These are phyloP conservation scores for Cucurbita moschata DNA, from an alignment of 306 rosid genomes.

Conservation along the genomic window DNA sequence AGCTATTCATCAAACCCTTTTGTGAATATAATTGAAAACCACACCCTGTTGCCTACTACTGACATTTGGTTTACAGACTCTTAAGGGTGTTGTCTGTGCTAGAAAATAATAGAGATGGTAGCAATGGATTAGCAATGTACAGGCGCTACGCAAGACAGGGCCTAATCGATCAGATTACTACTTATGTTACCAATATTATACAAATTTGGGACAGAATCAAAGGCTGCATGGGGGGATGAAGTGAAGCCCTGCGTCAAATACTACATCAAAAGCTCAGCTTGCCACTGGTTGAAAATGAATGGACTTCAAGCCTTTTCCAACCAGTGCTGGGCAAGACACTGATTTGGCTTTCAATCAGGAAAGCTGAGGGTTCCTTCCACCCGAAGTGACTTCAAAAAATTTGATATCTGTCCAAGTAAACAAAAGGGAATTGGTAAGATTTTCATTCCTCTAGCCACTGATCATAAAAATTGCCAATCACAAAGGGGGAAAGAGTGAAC, in stretches of 20 bases:
- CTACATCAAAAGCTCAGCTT: not conserved
- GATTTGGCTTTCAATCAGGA: not conserved
- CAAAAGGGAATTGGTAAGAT: not conserved
- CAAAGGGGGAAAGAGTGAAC: not conserved
- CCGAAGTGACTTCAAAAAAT: not conserved
- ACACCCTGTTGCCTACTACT: not conserved
- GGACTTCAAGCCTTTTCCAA: not conserved
- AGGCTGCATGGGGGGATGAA: not conserved
- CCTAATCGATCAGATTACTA: not conserved
- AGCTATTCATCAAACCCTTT: not conserved
- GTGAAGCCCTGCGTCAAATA: not conserved
- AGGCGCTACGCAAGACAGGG: not conserved
- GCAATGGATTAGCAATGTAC: not conserved
- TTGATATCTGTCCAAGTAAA: not conserved
- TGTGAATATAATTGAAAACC: not conserved
- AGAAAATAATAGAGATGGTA: not conserved
- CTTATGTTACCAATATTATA: constrained; percentile 1
- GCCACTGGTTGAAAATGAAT: not conserved
- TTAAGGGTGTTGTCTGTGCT: not conserved
- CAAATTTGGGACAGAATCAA: not conserved
- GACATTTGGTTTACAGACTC: constrained; percentile 1
- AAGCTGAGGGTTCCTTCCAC: not conserved
- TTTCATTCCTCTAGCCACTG: not conserved
- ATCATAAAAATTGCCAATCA: not conserved
- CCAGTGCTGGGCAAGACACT: not conserved